A percentile compares a stretch with the other conserved stretches of the same genome.
These are phyloP conservation scores for Phaeosphaeria sp. DNA, from an alignment of 2,329 filamentous ascomycete genomes.

Conservation along the genomic window DNA sequence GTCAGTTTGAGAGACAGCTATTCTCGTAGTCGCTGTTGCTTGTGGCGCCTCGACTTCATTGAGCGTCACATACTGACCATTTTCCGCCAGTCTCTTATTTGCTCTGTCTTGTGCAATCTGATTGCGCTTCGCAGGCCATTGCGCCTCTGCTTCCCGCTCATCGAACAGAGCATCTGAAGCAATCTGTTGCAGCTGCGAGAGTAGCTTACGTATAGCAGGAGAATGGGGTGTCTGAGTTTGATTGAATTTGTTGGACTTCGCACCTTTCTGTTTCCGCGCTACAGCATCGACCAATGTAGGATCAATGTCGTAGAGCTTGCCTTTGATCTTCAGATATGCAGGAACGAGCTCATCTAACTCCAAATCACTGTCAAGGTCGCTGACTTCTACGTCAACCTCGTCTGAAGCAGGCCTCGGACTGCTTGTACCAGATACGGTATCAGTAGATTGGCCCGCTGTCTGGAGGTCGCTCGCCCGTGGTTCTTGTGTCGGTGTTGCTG, in stretches of 20 bases:
- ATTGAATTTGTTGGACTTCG: conserved; percentile 26
- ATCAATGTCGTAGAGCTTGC: conserved; percentile 55
- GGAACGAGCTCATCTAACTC: conserved; percentile 65
- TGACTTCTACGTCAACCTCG: conserved; percentile 48
- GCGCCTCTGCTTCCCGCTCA: conserved; percentile 52
- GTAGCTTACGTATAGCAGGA: conserved; percentile 67
- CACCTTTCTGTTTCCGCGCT: conserved; percentile 36
- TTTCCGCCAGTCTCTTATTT: conserved; percentile 22
- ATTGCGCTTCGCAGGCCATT: conserved; percentile 54
- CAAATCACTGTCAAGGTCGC: conserved; percentile 58
- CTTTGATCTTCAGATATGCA: conserved; percentile 77
- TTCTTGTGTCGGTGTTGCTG: conserved; percentile 5
- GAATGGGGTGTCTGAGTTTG: conserved; percentile 27
- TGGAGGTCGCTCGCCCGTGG: neutral
- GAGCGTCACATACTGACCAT: neutral
- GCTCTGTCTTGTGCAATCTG: conserved; percentile 51
- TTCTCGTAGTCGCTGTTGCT: neutral
- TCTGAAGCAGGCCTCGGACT: conserved; percentile 6
- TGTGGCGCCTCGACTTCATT: neutral
- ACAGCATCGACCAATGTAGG: conserved; percentile 63
- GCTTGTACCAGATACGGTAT: neutral
- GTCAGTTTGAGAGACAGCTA: neutral
- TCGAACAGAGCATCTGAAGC: conserved; percentile 67
- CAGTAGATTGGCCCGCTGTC: neutral
- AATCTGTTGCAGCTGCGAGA: conserved; percentile 76